Base-by-base conservation (phyloP, 1,284 basidiomycete genomes). In the Filobasidium uniguttulatum region DNA sequence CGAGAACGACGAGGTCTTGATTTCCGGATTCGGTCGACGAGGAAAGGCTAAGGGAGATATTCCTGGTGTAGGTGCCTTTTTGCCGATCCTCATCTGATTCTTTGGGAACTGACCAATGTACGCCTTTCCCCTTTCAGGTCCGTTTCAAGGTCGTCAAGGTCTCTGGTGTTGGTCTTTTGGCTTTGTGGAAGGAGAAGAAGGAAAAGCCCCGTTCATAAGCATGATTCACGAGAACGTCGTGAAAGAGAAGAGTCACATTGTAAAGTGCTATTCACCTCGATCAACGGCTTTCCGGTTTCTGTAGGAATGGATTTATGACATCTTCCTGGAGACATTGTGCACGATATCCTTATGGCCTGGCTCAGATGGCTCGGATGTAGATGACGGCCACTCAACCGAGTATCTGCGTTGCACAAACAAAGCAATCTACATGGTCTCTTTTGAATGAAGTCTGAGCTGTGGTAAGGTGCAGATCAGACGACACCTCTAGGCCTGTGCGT, bases 141-240 rank as follows among this genome's bases (percentile, higher is more conserved):
- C 88, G 94, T 61, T 98, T 97, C 86, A 98, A 98, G 77, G 83
- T 97, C 63, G 94, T 98, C 66, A 98, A 98, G 78, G 93, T 97
- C 46, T 94, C 94, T 50, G 94, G 94, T 73, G 94, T 98, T 62
- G 93, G 93, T 78, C 80, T 99, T 57, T 80, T 94, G 59, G 89
- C 89, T 60, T 77, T 93, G 64, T 96, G 90, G 90, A 91, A 91
- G 72, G 90, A 96, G 80, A 96, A 96, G 80, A 96, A 96, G 85
- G 85, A 89, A 73, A 89, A 89, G 76, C 86, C 85, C 61, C 77
- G 85, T 68, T 87, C 86, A 77, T 89, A 80, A 81, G 57, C 44
- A 40, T n/a, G n/a, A 40, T 25, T 26, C 0, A 50, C 52, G n/a
- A n/a, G n/a, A n/a, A n/a, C n/a, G n/a, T n/a, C n/a, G n/a, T n/a